A percentile compares a stretch with the other conserved stretches of the same genome.
phyloP scores from a whole-genome alignment of 208 protist species.

The Crithidia sp. region DNA sequence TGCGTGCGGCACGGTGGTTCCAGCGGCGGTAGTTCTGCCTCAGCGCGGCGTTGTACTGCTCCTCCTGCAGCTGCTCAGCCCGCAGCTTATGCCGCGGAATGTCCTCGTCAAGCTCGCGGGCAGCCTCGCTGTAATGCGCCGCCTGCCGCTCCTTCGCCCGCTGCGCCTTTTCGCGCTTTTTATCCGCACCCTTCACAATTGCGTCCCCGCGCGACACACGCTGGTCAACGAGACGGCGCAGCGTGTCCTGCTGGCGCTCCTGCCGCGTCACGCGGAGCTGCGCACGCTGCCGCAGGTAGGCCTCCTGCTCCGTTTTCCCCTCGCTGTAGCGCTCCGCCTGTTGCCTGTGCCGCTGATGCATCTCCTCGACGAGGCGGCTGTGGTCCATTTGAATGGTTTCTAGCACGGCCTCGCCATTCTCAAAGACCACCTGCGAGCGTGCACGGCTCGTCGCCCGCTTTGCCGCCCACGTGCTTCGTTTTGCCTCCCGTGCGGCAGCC shows the following conservation, averaged over 20 bases:
- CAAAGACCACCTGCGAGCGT: conserved; percentile 44
- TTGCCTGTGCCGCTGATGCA: conserved; percentile 52
- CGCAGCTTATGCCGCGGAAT: conserved; percentile 55
- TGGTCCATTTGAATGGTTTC: conserved; percentile 52
- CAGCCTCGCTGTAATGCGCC: conserved; percentile 42
- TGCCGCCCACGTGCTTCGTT: conserved; percentile 38
- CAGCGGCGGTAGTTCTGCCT: conserved; percentile 73
- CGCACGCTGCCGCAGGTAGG: conserved; percentile 52
- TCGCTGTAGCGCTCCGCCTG: conserved; percentile 67
- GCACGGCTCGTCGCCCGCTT: conserved; percentile 44
- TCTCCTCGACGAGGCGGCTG: conserved; percentile 47
- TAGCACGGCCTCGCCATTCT: conserved; percentile 50
- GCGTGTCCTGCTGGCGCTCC: conserved; percentile 56
- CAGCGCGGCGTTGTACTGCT: conserved; percentile 48
- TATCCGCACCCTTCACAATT: conserved; percentile 54
- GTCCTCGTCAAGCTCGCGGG: conserved; percentile 43
- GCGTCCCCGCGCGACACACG: conserved; percentile 54
- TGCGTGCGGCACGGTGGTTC: conserved; percentile 75
- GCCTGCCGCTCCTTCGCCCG: conserved; percentile 42
- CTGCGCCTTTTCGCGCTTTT: conserved; percentile 63
- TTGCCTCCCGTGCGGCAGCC: conserved; percentile 43
- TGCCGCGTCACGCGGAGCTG: conserved; percentile 32
- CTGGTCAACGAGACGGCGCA: conserved; percentile 52
- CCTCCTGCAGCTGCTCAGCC: conserved; percentile 43
- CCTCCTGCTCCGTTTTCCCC: conserved; percentile 49